Base-by-base conservation (phyloP, 768 basidiomycete species). In the Hebeloma cylindrosporum region DNA sequence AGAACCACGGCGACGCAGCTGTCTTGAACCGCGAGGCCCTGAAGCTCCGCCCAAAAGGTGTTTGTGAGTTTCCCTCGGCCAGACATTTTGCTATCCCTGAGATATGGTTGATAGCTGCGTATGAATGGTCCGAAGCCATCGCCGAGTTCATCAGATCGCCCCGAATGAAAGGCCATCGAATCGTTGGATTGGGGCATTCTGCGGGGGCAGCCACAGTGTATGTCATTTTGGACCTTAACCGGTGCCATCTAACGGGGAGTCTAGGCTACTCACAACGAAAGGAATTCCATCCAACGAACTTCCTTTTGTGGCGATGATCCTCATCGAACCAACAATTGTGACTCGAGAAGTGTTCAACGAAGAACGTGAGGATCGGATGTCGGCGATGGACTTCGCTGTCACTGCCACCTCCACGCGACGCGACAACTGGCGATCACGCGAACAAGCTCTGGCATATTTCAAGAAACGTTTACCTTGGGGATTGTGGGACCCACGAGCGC, bases 1-100 rank as follows among this genome's bases (percentile, higher is more conserved):
- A 71, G 43, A 77, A 64, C 20, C 73, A 76, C 37, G 77, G 78
- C n/a, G 73, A 77, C 32, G 66, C 75, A 6, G 75, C 72, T 10
- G 49, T 74, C 0, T 51, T 76, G 20, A 79, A 79, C 50, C 57
- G 51, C 6, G 59, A 61, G 5, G 44, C 57, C 1, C 51, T 77
- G 28, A 48, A 57, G 38, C 26, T 43, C 1, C 64, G 68, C 9
- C 50, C 59, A 11, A 57, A 66, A 22, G 63, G 64, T 34, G 66
- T 71, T 28, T 68, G 73, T 69, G 49, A 50, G 72, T 66, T 17
- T 27, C 7, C 22, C 2, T 2, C 16, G 34, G 5, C 29, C 21
- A 14, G 18, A 22, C 14, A 31, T 21, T n/a, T n/a, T n/a, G n/a
- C n/a, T n/a, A n/a, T n/a, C n/a, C n/a, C n/a, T n/a, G n/a, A n/a